These are phyloP conservation scores for Thalassiosira livingstoniorum DNA, from an alignment of 352 stramenopile species.

Conservation along the genomic window DNA sequence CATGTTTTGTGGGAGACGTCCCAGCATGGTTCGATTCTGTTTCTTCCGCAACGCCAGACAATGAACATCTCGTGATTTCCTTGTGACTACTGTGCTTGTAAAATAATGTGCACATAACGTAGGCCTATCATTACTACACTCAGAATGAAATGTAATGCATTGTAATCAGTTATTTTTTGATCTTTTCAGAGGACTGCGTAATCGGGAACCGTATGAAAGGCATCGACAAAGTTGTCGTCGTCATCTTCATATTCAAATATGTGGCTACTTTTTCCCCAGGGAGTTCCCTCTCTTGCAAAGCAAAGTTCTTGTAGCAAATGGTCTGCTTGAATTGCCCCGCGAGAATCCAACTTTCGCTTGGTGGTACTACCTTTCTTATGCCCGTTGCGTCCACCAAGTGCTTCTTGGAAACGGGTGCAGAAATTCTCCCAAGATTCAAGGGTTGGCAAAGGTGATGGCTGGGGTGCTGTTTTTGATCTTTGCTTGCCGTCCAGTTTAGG, in stretches of 20 bases:
- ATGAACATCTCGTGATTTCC: no score
- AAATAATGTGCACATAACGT: no score
- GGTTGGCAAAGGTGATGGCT: conserved; percentile 16
- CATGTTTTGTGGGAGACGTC: no score
- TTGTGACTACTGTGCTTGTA: no score
- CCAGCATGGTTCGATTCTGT: no score
- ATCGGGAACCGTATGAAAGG: background rate
- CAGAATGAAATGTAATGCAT: no score
- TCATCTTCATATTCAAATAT: background rate
- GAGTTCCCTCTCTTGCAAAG: conserved; percentile 21
- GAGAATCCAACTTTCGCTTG: background rate
- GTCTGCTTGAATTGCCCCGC: conserved; percentile 2
- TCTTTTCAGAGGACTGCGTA: no score
- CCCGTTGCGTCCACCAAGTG: background rate
- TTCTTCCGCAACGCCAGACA: no score
- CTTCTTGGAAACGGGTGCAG: conserved; percentile 1
- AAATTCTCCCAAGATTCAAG: conserved; percentile 23
- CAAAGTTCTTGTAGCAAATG: conserved; percentile 19
- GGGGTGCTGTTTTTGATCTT: no score
- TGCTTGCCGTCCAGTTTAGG: no score
- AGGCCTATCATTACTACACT: no score
- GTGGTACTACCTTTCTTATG: conserved; percentile 1
- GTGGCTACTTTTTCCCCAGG: background rate
- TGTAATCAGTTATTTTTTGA: no score
- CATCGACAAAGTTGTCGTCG: conserved; percentile 25